phyloP scores from a whole-genome alignment of 106 monocot species.

The Dioscorea zingiberensis region DNA sequence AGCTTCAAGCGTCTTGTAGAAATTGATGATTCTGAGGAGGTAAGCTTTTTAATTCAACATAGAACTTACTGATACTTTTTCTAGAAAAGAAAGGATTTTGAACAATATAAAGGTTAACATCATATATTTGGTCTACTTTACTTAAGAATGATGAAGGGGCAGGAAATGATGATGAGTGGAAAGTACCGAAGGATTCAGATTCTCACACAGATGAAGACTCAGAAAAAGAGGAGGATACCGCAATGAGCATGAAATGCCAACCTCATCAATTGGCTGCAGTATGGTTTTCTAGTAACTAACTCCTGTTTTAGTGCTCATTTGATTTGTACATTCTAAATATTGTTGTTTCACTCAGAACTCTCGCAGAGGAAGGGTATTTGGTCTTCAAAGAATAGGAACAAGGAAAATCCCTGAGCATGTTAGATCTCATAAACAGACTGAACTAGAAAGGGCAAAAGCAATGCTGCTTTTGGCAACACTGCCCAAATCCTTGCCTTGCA shows the following conservation, averaged over 20 bases:
- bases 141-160: conserved; percentile 30
- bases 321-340: not conserved
- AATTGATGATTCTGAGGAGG: conserved; percentile 35
- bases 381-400: conserved; percentile 82
- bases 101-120: not conserved
- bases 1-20: conserved; percentile 86
- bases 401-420: conserved; percentile 77
- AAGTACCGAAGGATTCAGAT: conserved; percentile 28
- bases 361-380: conserved; percentile 69
- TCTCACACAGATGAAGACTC: conserved; percentile 63
- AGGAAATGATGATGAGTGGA: conserved; percentile 53
- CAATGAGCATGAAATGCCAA: conserved; percentile 15
- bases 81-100: too few relatives aligned
- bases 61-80: not conserved
- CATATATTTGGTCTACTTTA: conserved; percentile 5
- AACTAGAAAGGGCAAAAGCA: conserved; percentile 76
- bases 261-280: conserved; percentile 71
- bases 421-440: conserved; percentile 66
- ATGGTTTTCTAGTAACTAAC: conserved; percentile 9
- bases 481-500: conserved; percentile 91
- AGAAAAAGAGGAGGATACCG: conserved; percentile 55
- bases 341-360: conserved; percentile 47
- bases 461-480: conserved; percentile 60
- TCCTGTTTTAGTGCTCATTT: not conserved
- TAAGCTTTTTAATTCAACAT: conserved; percentile 2